These are phyloP conservation scores for Neospermospora avenae DNA, from an alignment of 2,329 filamentous ascomycete genomes.

Conservation along the genomic window DNA sequence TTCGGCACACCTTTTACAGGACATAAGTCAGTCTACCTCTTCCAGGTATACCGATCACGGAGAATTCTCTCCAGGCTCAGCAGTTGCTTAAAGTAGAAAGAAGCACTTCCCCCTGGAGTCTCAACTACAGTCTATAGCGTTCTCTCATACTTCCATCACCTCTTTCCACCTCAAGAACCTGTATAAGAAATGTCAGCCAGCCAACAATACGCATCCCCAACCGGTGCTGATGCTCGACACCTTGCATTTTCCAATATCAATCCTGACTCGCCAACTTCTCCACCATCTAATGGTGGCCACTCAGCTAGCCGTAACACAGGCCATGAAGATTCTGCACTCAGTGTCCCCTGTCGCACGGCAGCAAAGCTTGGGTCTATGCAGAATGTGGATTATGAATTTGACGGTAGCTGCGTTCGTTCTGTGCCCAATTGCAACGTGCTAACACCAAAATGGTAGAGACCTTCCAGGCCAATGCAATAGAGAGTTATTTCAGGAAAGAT, in stretches of 20 bases:
- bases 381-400: not conserved
- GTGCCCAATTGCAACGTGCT: not conserved
- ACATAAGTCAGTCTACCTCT: not conserved
- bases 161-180: not conserved
- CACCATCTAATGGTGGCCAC: not conserved
- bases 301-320: not conserved
- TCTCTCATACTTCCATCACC: not conserved
- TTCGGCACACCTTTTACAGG: not conserved
- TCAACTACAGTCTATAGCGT: not conserved
- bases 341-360: not conserved
- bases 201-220: not conserved
- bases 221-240: not conserved
- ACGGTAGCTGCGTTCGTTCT: not conserved
- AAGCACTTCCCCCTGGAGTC: not conserved
- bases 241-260: not conserved
- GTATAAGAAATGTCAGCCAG: slow-evolving; percentile 1
- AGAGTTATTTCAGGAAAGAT: not conserved
- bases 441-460: not conserved
- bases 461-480: not conserved
- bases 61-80: slow-evolving; percentile 1
- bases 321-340: not conserved
- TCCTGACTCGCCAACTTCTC: not conserved
- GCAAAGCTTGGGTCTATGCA: not conserved
- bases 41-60: not conserved
- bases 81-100: not conserved